Base-by-base conservation (phyloP, 306 rosid species). In the Abrus precatorius region DNA sequence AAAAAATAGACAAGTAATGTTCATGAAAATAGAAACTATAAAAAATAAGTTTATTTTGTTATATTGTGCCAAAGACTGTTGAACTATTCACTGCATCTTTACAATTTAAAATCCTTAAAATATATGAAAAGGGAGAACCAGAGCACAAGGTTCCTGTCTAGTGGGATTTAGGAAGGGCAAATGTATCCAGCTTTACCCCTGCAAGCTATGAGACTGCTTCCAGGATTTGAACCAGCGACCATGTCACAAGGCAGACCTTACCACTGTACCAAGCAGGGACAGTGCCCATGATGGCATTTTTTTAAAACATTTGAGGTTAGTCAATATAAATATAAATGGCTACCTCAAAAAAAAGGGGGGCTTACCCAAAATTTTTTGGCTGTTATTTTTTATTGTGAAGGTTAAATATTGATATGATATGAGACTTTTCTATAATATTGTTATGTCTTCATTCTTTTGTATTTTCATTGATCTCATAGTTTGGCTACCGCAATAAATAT, bases 31-130 rank as follows among this genome's bases (percentile, higher is more conserved):
- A 36, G 53, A 77, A 67, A 44, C 48, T 32, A n/a, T 20, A 62
- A 14, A 80, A n/a, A 50, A 64, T 55, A 36, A 9, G 49, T 12
- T 33, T 63, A 33, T 41, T 56, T 65, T 7, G 8, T 56, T 56
- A 38, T 9, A 40, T 9, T 5, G 30, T 27, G 45, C 41, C 68
- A 7, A 61, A 67, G 30, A 69, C 76, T 29, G 49, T 71, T 54
- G 20, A 74, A 50, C 34, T 32, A 52, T 69, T 74, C 54, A 53
- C 10, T 27, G 48, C 74, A 57, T 74, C 59, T 61, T 38, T 54
- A 57, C 65, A 48, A 47, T 41, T 65, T 75, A 71, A 74, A 41
- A 82, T 57, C 50, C 77, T 60, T 34, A 10, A 44, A 52, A 44
- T 5, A 63, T 38, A n/a, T 13, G 38, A 64, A n/a, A 64, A 40